These are phyloP conservation scores for Botrytis porri DNA, from an alignment of 2,329 filamentous ascomycete species.

Conservation along the genomic window DNA sequence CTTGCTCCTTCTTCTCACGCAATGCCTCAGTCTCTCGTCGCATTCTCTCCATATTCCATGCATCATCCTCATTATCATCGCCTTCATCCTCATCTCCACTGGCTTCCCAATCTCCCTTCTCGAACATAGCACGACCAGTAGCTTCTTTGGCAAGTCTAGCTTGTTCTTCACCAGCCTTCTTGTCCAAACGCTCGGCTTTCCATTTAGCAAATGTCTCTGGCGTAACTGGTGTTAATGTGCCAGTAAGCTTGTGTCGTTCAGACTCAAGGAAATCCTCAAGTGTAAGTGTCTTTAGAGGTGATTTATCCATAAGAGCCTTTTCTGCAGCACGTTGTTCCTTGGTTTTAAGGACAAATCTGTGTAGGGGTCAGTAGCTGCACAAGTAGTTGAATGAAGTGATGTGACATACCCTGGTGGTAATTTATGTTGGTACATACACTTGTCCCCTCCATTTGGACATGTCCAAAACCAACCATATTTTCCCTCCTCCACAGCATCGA, in stretches of 20 bases:
- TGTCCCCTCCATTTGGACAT: slow-evolving; percentile 93
- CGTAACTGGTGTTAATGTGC: slow-evolving; percentile 88
- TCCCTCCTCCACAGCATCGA: slow-evolving; percentile 93
- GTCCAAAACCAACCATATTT: slow-evolving; percentile 99
- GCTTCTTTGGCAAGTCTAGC: slow-evolving; percentile 90
- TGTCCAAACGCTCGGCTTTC: slow-evolving; percentile 91
- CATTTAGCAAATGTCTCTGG: slow-evolving; percentile 91
- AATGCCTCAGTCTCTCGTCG: slow-evolving; percentile 80
- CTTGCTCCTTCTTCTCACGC: slow-evolving; percentile 73
- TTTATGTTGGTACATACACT: slow-evolving; percentile 98
- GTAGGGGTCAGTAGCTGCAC: slow-evolving; percentile 31
- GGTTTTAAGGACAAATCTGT: slow-evolving; percentile 91
- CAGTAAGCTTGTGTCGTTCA: slow-evolving; percentile 91
- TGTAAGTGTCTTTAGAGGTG: slow-evolving; percentile 87
- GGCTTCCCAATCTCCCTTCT: slow-evolving; percentile 87
- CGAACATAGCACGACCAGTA: slow-evolving; percentile 91
- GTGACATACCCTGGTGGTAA: slow-evolving; percentile 82
- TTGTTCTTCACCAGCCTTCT: slow-evolving; percentile 93
- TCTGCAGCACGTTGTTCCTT: slow-evolving; percentile 95
- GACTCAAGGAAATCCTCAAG: slow-evolving; percentile 97
- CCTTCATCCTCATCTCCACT: slow-evolving; percentile 54
- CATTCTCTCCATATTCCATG: slow-evolving; percentile 80
- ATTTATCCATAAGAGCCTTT: slow-evolving; percentile 95
- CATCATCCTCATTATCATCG: slow-evolving; percentile 46
- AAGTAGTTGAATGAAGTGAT: not conserved